Base-by-base conservation (phyloP, 306 rosid genomes). In the Castanospermum australe region DNA sequence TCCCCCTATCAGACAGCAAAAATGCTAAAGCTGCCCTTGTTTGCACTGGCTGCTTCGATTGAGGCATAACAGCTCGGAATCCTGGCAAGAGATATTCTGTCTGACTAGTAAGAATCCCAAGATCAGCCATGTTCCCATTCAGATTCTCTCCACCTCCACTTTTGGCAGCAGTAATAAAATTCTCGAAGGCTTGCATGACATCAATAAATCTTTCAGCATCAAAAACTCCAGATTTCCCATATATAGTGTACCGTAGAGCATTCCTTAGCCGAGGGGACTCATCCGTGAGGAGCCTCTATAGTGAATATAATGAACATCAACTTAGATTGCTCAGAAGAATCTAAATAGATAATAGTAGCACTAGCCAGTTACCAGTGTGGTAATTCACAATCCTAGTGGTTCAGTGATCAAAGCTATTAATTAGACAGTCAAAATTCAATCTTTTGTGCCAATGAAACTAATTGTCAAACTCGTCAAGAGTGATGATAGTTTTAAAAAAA, bases 181-280 rank as follows among this genome's bases (percentile, higher is more conserved):
- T 92, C 73, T 95, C 99, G 15, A 95, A 95, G 79, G 99, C 98
- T 92, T 92, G 99, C 99, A 95, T 95, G 76, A 95, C 96, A 90
- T 92, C 99, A 78, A 92, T 95, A 88, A 95, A 95, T 87, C 99
- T 89, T 84, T 92, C 99, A 28, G 99, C 99, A 65, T 95, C 88
- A 84, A 95, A 95, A 67, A 92, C 90, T 77, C 99, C 99, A 66
- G 96, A 90, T 81, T 90, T 95, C 70, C 99, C 99, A 80, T 95
- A 95, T 71, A 95, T 95, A 60, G 99, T 95, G 82, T 91, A 95
- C 51, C 96, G 96, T 60, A 95, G 85, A 82, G 99, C 99, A 79
- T 65, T 76, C 89, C 98, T 85, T 62, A 92, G 88, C 79, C 97
- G 89, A 52, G 99, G 98, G 69, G 99, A 95, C 86, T 92, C 99